Evolutionary conservation across 2,329 filamentous ascomycete species (phyloP).

Genomic region (Stemphylium vesicarium): DNA sequence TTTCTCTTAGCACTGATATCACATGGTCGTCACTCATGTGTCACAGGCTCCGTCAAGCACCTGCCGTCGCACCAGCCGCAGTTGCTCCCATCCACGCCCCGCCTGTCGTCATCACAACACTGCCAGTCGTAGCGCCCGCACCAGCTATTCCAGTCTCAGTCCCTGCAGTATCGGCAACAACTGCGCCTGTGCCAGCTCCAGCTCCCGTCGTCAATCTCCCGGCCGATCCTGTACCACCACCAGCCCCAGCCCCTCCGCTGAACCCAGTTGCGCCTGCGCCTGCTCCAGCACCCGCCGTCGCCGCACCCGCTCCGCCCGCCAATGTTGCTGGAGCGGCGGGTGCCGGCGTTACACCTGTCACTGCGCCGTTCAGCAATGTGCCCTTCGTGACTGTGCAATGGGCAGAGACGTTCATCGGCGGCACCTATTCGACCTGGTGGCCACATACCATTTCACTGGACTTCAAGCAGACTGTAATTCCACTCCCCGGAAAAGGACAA

Average conservation of each 20-base stretch:
- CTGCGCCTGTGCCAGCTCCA: constrained; percentile 4
- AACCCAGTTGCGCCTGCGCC: constrained; percentile 1
- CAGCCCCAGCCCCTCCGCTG: constrained; percentile 2
- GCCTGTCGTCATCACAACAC: not conserved
- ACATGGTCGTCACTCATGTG: not conserved
- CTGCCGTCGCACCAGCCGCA: not conserved
- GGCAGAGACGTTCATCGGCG: constrained; percentile 40
- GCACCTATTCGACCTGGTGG: constrained; percentile 40
- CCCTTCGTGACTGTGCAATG: constrained; percentile 42
- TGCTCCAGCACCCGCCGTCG: not conserved
- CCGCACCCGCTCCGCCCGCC: not conserved
- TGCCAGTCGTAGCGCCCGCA: not conserved
- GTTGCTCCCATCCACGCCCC: too few species aligned
- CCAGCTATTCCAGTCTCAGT: not conserved
- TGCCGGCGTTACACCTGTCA: not conserved
- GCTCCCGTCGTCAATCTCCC: constrained; percentile 3
- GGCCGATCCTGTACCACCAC: constrained; percentile 6
- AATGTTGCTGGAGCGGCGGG: not conserved
- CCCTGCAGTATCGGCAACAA: not conserved
- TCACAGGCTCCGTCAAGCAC: constrained; percentile 23
- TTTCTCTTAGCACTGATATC: not conserved
- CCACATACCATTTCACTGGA: constrained; percentile 38
- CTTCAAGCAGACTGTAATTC: constrained; percentile 29
- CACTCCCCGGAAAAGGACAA: constrained; percentile 35
- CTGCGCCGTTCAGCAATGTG: constrained; percentile 10